Evolutionary conservation across 768 basidiomycete genomes (phyloP), one percentile per base, ranked within the genome.

Genomic region (Agaricus bisporus): DNA sequence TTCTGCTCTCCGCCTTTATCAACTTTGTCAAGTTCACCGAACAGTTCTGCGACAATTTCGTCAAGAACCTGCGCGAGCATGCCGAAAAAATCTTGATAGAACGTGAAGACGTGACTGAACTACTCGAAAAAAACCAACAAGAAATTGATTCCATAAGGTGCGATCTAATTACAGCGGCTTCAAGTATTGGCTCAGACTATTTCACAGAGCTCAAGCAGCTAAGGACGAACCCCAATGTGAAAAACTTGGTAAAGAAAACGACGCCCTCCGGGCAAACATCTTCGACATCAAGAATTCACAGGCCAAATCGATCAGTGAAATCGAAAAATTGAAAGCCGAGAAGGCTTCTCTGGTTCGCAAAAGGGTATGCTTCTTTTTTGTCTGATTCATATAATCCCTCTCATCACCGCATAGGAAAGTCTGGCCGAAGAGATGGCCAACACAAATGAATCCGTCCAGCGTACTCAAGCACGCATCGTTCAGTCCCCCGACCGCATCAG

Each of bases 11-110:
- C 35, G 91, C 88, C 2, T 88, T 95, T 60, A 90, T 95, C 73
- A 97, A 97, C 69, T 91, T 95, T 66, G 81, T 92, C 68, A 91
- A 91, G 68, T 95, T 94, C 66, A 85, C 83, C 12, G 88, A 85
- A 59, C 87, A 91, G 59, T 74, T 72, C 55, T 84, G 82, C 60
- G 74, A 79, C 38, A 67, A 75, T 2, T 83, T 87, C 56, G 73
- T 87, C 15, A 73, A 73, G 51, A 74, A 77, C n/a, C 69, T 93
- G 22, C 78, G 82, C 41, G 79, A 83, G 11, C 73, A 77, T 54
- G 85, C 83, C 10, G 68, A 81, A 15, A 66, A 74, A 11, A 62
- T 87, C 25, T 70, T 81, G 46, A 68, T 80, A 29, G 83, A 91
- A 59, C 75, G 88, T n/a, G 81, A 83, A 41, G 74, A 78, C 22